Evolutionary conservation across 495 filamentous ascomycete species (phyloP).

Genomic region (Geopyxis carbonaria): DNA sequence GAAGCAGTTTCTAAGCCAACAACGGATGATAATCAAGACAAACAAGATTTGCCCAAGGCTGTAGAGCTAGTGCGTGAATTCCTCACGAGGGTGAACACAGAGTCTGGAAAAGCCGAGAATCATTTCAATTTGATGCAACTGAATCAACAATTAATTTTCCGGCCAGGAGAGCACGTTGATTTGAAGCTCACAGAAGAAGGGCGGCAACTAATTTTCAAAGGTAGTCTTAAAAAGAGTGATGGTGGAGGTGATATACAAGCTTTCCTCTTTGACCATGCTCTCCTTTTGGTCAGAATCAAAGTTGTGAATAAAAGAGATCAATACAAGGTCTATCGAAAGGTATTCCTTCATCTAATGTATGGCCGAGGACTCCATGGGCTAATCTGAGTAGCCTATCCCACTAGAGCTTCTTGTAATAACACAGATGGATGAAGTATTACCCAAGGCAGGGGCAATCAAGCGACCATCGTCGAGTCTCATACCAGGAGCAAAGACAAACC

Average conservation of each 20-base stretch:
- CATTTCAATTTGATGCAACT: conserved; percentile 88
- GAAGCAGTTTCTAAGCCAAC: conserved; percentile 84
- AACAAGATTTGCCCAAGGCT: conserved; percentile 76
- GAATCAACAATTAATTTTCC: conserved; percentile 75
- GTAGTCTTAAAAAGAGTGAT: conserved; percentile 74
- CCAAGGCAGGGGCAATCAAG: conserved; percentile 58
- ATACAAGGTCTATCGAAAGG: conserved; percentile 76
- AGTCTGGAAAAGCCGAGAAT: conserved; percentile 95
- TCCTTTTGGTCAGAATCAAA: conserved; percentile 78
- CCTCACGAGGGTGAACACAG: conserved; percentile 72
- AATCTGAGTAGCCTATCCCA: conserved; percentile 56
- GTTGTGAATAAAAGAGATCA: conserved; percentile 84
- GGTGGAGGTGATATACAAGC: conserved; percentile 62
- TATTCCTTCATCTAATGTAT: conserved; percentile 17
- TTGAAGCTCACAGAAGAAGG: conserved; percentile 87
- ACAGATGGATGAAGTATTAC: conserved; percentile 91
- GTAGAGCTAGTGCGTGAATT: conserved; percentile 71
- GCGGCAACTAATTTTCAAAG: conserved; percentile 84
- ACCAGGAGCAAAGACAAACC: conserved; percentile 42
- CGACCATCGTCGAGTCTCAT: conserved; percentile 77
- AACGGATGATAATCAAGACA: conserved; percentile 70
- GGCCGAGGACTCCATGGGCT: conserved; percentile 5
- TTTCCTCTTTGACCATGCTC: conserved; percentile 90
- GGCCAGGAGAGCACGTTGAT: conserved; percentile 74
- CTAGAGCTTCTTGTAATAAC: conserved; percentile 83